Percentiles rank a stretch among this genome's conserved stretches.
These are phyloP conservation scores for Calocybe gangraenosa DNA, from an alignment of 768 basidiomycete species.

Conservation along the genomic window DNA sequence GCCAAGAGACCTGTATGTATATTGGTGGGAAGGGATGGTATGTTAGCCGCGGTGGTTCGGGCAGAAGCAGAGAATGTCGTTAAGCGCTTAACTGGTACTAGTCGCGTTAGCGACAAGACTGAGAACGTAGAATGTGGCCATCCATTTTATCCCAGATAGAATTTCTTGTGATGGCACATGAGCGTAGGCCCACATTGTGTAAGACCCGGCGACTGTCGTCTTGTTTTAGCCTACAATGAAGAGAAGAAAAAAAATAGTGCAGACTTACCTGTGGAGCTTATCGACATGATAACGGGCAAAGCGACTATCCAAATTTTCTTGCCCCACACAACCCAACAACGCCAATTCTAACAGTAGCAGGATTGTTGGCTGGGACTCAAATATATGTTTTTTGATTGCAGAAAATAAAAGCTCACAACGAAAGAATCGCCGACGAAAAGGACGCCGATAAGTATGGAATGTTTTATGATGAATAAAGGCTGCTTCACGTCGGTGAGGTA, in stretches of 20 bases:
- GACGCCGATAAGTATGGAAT: slow-evolving; percentile 4
- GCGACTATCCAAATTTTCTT: not conserved
- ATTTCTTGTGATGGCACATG: slow-evolving; percentile 6
- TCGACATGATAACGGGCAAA: slow-evolving; percentile 1
- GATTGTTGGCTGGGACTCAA: not conserved
- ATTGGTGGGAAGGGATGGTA: too few species aligned
- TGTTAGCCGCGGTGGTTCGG: not conserved
- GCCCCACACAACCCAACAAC: slow-evolving; percentile 8
- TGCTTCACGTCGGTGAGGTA: slow-evolving; percentile 1
- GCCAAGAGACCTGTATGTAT: slow-evolving; percentile 2
- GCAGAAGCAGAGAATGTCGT: not conserved
- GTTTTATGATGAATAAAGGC: slow-evolving; percentile 5
- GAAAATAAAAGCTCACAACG: too few species aligned
- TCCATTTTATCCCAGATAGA: slow-evolving; percentile 1
- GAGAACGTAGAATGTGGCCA: slow-evolving; percentile 3
- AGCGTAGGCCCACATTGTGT: slow-evolving; percentile 8
- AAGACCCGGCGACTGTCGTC: not conserved
- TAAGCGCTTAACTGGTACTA: slow-evolving; percentile 2
- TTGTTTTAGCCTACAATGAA: not conserved
- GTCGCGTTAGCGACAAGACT: slow-evolving; percentile 6
- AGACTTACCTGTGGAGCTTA: not conserved
- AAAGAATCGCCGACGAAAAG: slow-evolving; percentile 8
- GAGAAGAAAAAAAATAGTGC: not conserved
- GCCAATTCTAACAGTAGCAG: slow-evolving; percentile 1
- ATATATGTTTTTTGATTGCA: too few species aligned